These are phyloP conservation scores for Barbarea vulgaris DNA, from an alignment of 345 rosid genomes.

Conservation along the genomic window DNA sequence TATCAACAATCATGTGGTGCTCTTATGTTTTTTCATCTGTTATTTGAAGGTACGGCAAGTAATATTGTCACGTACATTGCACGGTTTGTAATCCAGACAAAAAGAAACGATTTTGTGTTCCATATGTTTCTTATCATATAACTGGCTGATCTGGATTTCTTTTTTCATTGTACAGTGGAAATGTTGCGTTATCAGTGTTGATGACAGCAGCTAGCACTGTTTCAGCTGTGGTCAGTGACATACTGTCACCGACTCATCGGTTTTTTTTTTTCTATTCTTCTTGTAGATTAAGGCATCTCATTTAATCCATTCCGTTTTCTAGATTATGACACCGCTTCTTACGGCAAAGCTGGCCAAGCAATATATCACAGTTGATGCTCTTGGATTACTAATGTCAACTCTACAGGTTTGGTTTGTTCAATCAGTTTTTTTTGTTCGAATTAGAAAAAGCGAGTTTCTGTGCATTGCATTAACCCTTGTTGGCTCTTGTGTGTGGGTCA, in stretches of 20 bases:
- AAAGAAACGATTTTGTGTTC: constrained; percentile 15
- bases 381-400: constrained; percentile 68
- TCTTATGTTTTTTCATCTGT: constrained; percentile 14
- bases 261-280: neutral
- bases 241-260: neutral
- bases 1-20: neutral
- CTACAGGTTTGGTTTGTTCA: constrained; percentile 56
- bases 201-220: constrained; percentile 94
- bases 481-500: neutral
- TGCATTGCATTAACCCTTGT: neutral
- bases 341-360: constrained; percentile 87
- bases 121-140: constrained; percentile 3
- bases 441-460: neutral
- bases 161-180: constrained; percentile 58
- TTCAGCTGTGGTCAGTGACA: constrained; percentile 77
- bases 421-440: constrained; percentile 23
- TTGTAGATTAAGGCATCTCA: constrained; percentile 2
- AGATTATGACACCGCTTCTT: constrained; percentile 91
- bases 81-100: constrained; percentile 47
- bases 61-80: constrained; percentile 88
- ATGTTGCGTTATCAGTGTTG: constrained; percentile 87
- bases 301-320: constrained; percentile 28
- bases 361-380: constrained; percentile 83
- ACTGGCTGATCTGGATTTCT: constrained; percentile 33
- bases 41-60: constrained; percentile 87